phyloP scores from a whole-genome alignment of 2,329 filamentous ascomycete species.

The Diplodia intermedia region DNA sequence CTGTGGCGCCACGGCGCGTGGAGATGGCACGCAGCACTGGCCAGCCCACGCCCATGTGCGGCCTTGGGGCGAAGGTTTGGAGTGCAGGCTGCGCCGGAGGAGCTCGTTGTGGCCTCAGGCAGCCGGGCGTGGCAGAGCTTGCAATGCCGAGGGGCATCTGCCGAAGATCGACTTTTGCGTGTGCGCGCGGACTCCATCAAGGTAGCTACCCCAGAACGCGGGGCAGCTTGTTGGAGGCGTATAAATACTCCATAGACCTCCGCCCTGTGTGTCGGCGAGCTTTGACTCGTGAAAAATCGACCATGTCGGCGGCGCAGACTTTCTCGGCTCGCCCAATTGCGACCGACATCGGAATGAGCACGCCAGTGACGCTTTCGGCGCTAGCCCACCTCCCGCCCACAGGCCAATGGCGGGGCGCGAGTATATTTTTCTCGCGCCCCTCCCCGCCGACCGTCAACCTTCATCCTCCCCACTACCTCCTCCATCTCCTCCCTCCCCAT shows the following conservation, averaged over 20 bases:
- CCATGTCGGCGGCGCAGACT: conserved; percentile 17
- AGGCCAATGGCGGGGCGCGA: conserved; percentile 32
- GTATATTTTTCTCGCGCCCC: conserved; percentile 32
- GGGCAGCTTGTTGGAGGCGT: conserved; percentile 25
- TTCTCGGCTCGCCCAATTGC: conserved; percentile 12
- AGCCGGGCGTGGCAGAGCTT: neutral
- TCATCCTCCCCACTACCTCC: conserved; percentile 13
- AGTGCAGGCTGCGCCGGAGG: neutral
- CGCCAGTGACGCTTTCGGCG: conserved; percentile 33
- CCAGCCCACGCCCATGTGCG: neutral
- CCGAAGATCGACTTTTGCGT: conserved; percentile 32
- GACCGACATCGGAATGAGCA: conserved; percentile 32
- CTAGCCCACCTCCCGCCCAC: conserved; percentile 27
- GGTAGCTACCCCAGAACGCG: conserved; percentile 33
- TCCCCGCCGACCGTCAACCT: conserved; percentile 17
- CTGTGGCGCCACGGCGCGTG: conserved; percentile 1
- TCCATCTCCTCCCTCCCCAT: conserved; percentile 21
- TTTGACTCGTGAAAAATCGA: conserved; percentile 3
- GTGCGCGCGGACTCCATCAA: conserved; percentile 30
- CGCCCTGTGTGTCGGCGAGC: conserved; percentile 5
- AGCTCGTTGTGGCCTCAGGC: conserved; percentile 10
- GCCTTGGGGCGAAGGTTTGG: neutral
- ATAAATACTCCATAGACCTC: conserved; percentile 20
- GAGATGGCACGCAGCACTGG: conserved; percentile 10
- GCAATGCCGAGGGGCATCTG: conserved; percentile 29